Percentiles rank a stretch among this genome's conserved stretches.
Conservation (phyloP, 345 rosid species). For the Laguncularia racemosa region DNA sequence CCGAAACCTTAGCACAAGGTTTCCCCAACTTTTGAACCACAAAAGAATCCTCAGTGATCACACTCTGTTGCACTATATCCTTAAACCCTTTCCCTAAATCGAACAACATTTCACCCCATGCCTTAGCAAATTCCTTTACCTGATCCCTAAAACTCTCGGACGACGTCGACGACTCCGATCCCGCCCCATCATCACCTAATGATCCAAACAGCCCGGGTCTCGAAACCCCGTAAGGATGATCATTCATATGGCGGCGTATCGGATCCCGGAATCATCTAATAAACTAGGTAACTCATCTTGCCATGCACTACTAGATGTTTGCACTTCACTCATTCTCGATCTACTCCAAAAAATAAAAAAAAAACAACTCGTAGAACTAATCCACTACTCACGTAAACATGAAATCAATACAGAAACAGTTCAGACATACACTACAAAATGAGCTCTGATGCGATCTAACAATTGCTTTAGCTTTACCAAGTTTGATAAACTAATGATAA, state of each 20-base stretch:
- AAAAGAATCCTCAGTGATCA: constrained; percentile 63
- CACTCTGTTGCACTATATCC: constrained; percentile 57
- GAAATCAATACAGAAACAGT: no score
- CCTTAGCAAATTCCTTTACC: constrained; percentile 56
- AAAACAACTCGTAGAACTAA: no score
- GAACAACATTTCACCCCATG: constrained; percentile 90
- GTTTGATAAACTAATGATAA: no score
- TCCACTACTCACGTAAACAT: no score
- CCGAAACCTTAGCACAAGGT: constrained; percentile 53
- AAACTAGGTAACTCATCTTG: constrained; percentile 63
- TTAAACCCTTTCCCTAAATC: constrained; percentile 74
- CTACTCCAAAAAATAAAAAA: no score
- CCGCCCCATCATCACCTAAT: constrained; percentile 7
- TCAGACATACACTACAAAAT: no score
- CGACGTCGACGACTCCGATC: constrained; percentile 10
- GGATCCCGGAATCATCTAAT: constrained; percentile 38
- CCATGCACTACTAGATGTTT: constrained; percentile 53
- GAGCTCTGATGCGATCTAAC: no score
- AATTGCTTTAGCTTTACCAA: no score
- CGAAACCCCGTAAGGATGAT: constrained; percentile 21
- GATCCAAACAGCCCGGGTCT: constrained; percentile 9
- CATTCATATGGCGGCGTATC: constrained; percentile 18
- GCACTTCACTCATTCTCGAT: constrained; percentile 53
- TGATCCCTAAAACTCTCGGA: constrained; percentile 65
- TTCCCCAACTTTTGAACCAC: constrained; percentile 60